These are phyloP conservation scores for Jamesozyma gamospora DNA, from an alignment of 805 yeast genomes.

Conservation along the genomic window DNA sequence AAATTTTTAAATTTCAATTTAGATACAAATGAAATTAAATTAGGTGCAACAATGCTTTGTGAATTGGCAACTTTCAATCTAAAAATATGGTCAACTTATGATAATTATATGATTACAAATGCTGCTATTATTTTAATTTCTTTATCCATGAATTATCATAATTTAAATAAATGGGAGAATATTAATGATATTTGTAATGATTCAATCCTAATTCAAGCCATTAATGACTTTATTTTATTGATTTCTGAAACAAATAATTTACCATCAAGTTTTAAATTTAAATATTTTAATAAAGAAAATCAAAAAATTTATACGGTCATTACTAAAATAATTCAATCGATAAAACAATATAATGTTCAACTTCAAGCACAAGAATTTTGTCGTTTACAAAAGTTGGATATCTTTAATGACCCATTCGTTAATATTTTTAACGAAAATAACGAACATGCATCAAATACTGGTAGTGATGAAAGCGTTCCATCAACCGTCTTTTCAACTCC, in stretches of 20 bases:
- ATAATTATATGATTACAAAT: constrained; percentile 38
- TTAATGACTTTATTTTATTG: constrained; percentile 13
- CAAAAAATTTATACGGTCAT: not conserved
- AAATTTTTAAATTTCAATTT: constrained; percentile 1
- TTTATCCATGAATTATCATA: constrained; percentile 33
- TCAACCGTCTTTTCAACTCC: constrained; percentile 3
- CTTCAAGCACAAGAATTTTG: constrained; percentile 16
- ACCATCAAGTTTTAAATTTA: constrained; percentile 28
- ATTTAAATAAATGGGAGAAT: constrained; percentile 13
- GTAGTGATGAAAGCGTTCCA: not conserved
- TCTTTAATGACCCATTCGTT: constrained; percentile 5
- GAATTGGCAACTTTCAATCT: constrained; percentile 58
- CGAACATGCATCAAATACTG: not conserved
- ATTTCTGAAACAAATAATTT: constrained; percentile 12
- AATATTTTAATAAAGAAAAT: constrained; percentile 14
- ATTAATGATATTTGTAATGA: constrained; percentile 14
- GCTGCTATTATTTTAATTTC: constrained; percentile 41
- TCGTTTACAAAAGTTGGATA: constrained; percentile 21
- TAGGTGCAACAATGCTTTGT: constrained; percentile 51
- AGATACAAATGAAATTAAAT: constrained; percentile 38
- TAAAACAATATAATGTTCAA: constrained; percentile 14
- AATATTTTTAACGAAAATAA: not conserved
- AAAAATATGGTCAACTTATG: constrained; percentile 42
- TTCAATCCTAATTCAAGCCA: constrained; percentile 19
- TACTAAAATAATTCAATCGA: constrained; percentile 10